Conservation (phyloP, 2,329 filamentous ascomycete genomes). For the Hypoxylon sp. region DNA sequence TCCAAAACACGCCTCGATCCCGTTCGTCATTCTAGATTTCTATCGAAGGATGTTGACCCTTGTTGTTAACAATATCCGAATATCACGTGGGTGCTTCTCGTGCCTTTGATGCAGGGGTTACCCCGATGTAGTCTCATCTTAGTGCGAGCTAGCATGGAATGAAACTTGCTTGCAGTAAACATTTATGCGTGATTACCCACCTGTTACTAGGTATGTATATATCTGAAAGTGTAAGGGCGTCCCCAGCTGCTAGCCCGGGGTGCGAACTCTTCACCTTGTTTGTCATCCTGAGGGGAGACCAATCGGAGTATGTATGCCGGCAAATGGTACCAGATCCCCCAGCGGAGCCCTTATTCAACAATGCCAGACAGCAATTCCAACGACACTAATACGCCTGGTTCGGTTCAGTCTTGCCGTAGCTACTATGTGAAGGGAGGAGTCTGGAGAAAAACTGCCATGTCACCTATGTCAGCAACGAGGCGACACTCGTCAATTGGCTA, state of each 20-base stretch:
- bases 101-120: constrained; percentile 27
- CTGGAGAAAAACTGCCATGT: constrained; percentile 24
- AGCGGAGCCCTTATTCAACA: constrained; percentile 7
- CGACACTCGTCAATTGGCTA: constrained; percentile 4
- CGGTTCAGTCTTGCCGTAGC: constrained; percentile 8
- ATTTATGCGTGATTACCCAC: constrained; percentile 20
- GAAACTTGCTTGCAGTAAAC: constrained; percentile 35
- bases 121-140: constrained; percentile 31
- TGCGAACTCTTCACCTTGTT: constrained; percentile 9
- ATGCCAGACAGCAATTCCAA: constrained; percentile 5
- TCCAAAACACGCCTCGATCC: neutral
- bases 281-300: constrained; percentile 1
- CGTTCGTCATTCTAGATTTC: constrained; percentile 1
- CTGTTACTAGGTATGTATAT: too few relatives aligned
- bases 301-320: constrained; percentile 19
- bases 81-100: constrained; percentile 25
- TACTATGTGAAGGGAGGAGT: constrained; percentile 18
- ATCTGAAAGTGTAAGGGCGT: constrained; percentile 21
- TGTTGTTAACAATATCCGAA: constrained; percentile 23
- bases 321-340: constrained; percentile 7
- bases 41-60: constrained; percentile 17
- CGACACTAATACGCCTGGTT: constrained; percentile 11
- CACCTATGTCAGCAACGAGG: constrained; percentile 14
- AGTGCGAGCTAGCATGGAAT: constrained; percentile 29
- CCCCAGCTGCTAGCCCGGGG: constrained; percentile 8